Percentiles rank a stretch among this genome's conserved stretches.
Evolutionary conservation across 441 rosid genomes (phyloP).

Genomic region (Brassica hybrid): DNA sequence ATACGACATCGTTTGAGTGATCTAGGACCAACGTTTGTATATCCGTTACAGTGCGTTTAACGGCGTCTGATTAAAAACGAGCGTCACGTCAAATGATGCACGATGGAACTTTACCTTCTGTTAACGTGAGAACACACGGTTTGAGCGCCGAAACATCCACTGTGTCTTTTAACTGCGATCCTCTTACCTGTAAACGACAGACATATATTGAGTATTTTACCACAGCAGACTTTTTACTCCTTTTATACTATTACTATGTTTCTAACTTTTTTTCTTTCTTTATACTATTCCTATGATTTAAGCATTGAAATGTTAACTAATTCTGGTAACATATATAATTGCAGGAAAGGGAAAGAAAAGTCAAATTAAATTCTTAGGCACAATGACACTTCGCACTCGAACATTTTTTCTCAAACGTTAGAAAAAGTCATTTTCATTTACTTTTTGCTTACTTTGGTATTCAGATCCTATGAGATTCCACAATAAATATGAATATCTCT

Average conservation of each 20-base stretch:
- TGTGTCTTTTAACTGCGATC: constrained; percentile 55
- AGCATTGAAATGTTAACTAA: neutral
- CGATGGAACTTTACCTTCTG: constrained; percentile 55
- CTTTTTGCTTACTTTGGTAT: constrained; percentile 28
- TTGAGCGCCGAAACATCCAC: constrained; percentile 71
- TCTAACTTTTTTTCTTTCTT: neutral
- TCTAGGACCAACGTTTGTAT: neutral
- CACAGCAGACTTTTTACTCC: neutral
- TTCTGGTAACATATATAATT: constrained; percentile 19
- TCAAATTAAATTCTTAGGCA: constrained; percentile 27
- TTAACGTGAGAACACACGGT: constrained; percentile 59
- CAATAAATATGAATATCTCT: constrained; percentile 30
- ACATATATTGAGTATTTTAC: neutral
- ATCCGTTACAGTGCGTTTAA: constrained; percentile 13
- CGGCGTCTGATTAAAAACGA: constrained; percentile 2
- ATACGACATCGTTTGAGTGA: neutral
- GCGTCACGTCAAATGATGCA: neutral
- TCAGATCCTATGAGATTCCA: constrained; percentile 9
- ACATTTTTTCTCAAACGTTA: neutral
- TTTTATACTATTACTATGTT: neutral
- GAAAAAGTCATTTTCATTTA: constrained; percentile 35
- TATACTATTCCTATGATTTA: neutral
- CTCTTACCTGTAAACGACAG: constrained; percentile 51
- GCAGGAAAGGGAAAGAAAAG: neutral
- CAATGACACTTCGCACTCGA: constrained; percentile 9